Conservation (phyloP, 2,329 filamentous ascomycete genomes). For the Dactylellina parvicollis region DNA sequence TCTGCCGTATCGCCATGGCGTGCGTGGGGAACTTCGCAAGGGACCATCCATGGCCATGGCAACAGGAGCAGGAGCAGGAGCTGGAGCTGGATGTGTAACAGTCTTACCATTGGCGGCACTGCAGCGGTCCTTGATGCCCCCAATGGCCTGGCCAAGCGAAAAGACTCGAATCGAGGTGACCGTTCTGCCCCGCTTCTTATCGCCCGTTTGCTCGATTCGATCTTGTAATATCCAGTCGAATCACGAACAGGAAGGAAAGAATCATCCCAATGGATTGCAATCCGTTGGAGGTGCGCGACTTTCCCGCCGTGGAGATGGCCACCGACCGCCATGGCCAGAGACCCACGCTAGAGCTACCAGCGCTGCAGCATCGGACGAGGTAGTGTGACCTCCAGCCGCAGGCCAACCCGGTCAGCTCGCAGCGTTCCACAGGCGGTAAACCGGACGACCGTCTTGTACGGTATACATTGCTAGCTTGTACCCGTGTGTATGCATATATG, state of each 20-base stretch:
- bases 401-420: slow-evolving; percentile 23
- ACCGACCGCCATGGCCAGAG: slow-evolving; percentile 18
- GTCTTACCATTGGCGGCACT: too few relatives aligned
- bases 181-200: slow-evolving; percentile 46
- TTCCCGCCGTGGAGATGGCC: slow-evolving; percentile 22
- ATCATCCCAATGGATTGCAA: slow-evolving; percentile 5
- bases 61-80: not conserved
- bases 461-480: slow-evolving; percentile 37
- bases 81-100: slow-evolving; percentile 41
- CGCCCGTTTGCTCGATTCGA: slow-evolving; percentile 11
- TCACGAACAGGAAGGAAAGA: slow-evolving; percentile 21
- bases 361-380: slow-evolving; percentile 26
- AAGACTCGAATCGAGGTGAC: too few relatives aligned
- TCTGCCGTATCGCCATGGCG: not conserved
- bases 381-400: slow-evolving; percentile 52
- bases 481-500: slow-evolving; percentile 6
- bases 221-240: slow-evolving; percentile 16
- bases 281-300: slow-evolving; percentile 39
- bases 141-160: not conserved
- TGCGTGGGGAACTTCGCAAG: slow-evolving; percentile 26
- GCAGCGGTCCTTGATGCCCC: slow-evolving; percentile 28
- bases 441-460: slow-evolving; percentile 16
- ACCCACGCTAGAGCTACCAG: slow-evolving; percentile 26
- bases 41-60: too few relatives aligned
- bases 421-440: slow-evolving; percentile 44